Conservation (phyloP, 495 filamentous ascomycete genomes). For the Neurospora sp. region DNA sequence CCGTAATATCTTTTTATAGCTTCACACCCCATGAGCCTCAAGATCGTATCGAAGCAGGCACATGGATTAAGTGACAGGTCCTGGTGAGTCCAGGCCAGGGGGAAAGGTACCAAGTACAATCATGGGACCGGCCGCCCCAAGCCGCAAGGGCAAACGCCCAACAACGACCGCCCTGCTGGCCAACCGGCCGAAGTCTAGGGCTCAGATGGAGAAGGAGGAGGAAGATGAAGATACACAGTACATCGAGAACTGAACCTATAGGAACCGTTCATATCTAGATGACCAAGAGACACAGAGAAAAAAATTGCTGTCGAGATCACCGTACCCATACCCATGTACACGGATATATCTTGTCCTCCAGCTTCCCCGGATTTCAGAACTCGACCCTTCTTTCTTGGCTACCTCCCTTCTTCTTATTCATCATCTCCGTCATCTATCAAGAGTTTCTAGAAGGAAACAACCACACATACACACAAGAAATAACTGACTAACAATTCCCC, state of each 20-base stretch:
- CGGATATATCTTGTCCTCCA: background rate
- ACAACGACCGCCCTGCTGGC: background rate
- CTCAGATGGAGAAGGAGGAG: background rate
- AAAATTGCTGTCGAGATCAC: background rate
- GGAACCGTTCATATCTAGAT: background rate
- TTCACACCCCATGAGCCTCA: background rate
- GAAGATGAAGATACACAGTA: background rate
- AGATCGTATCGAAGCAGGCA: background rate
- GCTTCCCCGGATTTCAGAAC: background rate
- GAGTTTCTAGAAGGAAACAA: background rate
- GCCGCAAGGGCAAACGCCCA: background rate
- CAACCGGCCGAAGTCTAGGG: background rate
- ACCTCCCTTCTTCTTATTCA: background rate
- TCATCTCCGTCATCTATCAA: background rate
- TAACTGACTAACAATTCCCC: background rate
- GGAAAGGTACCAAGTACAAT: background rate
- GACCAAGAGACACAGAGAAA: background rate
- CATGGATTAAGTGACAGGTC: background rate
- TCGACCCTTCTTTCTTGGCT: background rate
- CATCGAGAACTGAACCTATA: background rate
- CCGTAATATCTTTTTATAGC: background rate
- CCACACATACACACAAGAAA: background rate
- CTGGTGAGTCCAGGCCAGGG: background rate
- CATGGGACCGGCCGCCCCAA: background rate
- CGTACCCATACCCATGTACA: background rate